Evolutionary conservation across 73 alveolate genomes (phyloP), one percentile per base, ranked within the genome.

Genomic region (Paramecium pentaurelia): DNA sequence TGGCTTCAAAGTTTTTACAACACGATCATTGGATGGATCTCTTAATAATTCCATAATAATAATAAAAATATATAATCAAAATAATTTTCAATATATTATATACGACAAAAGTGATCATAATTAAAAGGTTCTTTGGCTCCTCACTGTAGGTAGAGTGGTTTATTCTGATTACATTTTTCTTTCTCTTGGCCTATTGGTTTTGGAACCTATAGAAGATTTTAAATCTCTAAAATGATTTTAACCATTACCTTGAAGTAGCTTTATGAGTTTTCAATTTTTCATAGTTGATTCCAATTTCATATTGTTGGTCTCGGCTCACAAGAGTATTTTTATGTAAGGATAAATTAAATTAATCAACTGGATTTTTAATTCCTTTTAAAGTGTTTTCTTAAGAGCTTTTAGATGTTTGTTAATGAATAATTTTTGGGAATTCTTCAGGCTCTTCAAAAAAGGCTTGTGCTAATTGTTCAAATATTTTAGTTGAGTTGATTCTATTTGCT

Each of bases 1-100:
- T n/a, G 93, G 87, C 42, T 86, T 86, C 11, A 86, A 40, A 16
- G 80, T 86, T 86, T 60, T 86, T 18, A 86, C 93, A 97, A 25
- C 85, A 8, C 93, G 38, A 38, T 86, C 93, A 37, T 86, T 58
- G 27, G 42, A 60, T 20, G 93, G 93, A 49, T 86, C 93, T 40
- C 68, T 58, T 34, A 86, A 38, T 60, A 86, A 86, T 54, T 86
- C 93, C 93, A 86, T 86, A 34, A 18, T 77, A 37, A 18, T 34
- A 87, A 60, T 86, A 54, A 60, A 22, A 10, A 60, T 54, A 54
- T 12, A 49, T 49, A 49, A 49, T 54, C 4, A 54, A 7, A 1
- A 12, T 18, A 7, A n/a, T 54, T 18, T 2, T 18, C 14, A 54
- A 54, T 54, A 54, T 18, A 54, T 54, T 54, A 54, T 54, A 18